These are phyloP conservation scores for Colletotrichum sp. DNA, from an alignment of 2,329 filamentous ascomycete species.

Conservation along the genomic window DNA sequence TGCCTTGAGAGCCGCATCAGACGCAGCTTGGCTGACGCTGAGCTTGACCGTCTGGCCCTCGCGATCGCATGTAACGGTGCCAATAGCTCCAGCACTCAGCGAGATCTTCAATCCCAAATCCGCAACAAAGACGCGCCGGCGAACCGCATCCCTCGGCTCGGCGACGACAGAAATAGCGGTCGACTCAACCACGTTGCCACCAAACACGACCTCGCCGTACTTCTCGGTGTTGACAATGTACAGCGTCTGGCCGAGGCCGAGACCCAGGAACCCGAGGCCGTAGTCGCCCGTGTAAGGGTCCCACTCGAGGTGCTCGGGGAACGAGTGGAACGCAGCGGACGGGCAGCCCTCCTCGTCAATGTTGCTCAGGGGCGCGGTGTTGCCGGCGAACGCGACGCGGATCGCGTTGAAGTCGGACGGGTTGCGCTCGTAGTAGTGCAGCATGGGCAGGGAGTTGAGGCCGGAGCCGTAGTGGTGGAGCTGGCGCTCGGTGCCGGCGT, in stretches of 20 bases:
- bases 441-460: constrained; percentile 60
- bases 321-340: constrained; percentile 62
- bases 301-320: constrained; percentile 59
- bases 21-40: not conserved
- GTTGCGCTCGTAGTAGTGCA: constrained; percentile 54
- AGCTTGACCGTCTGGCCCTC: constrained; percentile 1
- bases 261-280: constrained; percentile 58
- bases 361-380: constrained; percentile 57
- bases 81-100: constrained; percentile 48
- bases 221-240: constrained; percentile 52
- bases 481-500: constrained; percentile 49
- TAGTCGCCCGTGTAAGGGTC: constrained; percentile 64
- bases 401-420: constrained; percentile 54
- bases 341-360: constrained; percentile 61
- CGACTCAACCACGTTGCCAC: constrained; percentile 41
- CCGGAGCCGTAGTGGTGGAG: constrained; percentile 67
- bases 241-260: constrained; percentile 53
- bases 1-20: not conserved
- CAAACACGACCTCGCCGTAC: constrained; percentile 55
- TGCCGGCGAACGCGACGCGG: constrained; percentile 59
- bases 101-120: constrained; percentile 40
- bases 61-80: not conserved
- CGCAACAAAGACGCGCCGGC: constrained; percentile 53
- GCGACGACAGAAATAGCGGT: constrained; percentile 34
- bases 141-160: constrained; percentile 48